Percentiles rank a stretch among this genome's conserved stretches.
Evolutionary conservation across 805 yeast genomes (phyloP).

Genomic region (Suhomyces tanzawaensis): DNA sequence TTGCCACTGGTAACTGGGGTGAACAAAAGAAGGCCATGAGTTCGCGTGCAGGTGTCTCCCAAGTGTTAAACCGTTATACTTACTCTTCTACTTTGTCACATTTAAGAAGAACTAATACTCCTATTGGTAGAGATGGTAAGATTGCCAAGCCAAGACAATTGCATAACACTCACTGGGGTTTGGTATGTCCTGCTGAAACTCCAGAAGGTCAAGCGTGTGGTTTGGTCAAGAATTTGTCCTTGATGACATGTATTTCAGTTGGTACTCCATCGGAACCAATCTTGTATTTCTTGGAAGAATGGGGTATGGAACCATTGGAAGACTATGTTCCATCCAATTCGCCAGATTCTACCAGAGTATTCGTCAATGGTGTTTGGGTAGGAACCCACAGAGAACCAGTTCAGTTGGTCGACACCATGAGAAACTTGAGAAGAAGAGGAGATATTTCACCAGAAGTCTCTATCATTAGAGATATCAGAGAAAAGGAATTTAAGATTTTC

Average conservation of each 20-base stretch:
- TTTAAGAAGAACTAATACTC: conserved; percentile 97
- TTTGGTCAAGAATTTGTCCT: conserved; percentile 89
- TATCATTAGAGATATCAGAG: conserved; percentile 94
- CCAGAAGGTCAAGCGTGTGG: conserved; percentile 99
- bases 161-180: conserved; percentile 99
- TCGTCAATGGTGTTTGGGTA: conserved; percentile 99
- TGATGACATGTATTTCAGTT: conserved; percentile 97
- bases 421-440: conserved; percentile 89
- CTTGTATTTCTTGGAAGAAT: conserved; percentile 87
- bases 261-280: conserved; percentile 98
- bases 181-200: conserved; percentile 99
- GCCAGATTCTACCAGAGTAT: conserved; percentile 88
- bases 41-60: conserved; percentile 98
- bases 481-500: conserved; percentile 90
- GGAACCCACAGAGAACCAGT: conserved; percentile 98
- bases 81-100: conserved; percentile 98
- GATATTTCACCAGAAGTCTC: conserved; percentile 96
- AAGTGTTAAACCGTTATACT: conserved; percentile 95
- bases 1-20: conserved; percentile 99
- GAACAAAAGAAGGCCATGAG: conserved; percentile 99
- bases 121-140: conserved; percentile 99
- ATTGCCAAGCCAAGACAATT: conserved; percentile 98
- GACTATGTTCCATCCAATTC: conserved; percentile 92
- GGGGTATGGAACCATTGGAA: conserved; percentile 99
- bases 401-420: conserved; percentile 85